Evolutionary conservation across 345 rosid genomes (phyloP).

Genomic region (Citrus inodora): DNA sequence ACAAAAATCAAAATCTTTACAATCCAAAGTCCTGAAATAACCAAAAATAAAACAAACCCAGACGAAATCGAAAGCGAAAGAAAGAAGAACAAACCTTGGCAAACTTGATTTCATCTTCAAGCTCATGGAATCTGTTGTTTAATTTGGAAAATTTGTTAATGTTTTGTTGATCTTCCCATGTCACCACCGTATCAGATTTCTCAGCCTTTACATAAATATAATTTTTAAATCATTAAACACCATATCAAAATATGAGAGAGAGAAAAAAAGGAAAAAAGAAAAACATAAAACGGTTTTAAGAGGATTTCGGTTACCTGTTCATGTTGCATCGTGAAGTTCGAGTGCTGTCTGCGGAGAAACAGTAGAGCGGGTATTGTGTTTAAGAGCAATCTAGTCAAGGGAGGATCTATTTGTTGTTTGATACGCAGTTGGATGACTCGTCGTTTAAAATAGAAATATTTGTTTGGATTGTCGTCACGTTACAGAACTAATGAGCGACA

Average conservation of each 20-base stretch:
- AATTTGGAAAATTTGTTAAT: slow-evolving; percentile 80
- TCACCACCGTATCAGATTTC: slow-evolving; percentile 83
- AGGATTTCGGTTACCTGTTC: slow-evolving; percentile 11
- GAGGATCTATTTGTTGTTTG: not conserved
- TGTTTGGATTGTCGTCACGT: not conserved
- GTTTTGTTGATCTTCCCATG: slow-evolving; percentile 98
- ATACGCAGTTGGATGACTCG: not conserved
- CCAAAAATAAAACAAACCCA: not conserved
- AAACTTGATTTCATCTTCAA: slow-evolving; percentile 72
- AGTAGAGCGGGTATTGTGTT: not conserved
- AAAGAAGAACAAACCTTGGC: slow-evolving; percentile 51
- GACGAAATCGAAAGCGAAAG: not conserved
- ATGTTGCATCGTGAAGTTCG: slow-evolving; percentile 10
- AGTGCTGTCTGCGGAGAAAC: not conserved
- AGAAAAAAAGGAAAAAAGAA: not conserved
- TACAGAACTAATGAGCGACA: not conserved
- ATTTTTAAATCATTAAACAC: not conserved
- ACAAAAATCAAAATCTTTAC: not conserved
- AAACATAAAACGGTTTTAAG: not conserved
- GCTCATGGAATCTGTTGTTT: slow-evolving; percentile 84
- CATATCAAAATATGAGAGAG: not conserved
- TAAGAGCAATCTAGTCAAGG: not conserved
- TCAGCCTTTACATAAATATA: slow-evolving; percentile 46
- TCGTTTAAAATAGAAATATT: not conserved
- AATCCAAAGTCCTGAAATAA: not conserved